A percentile compares a stretch with the other conserved stretches of the same genome.
Evolutionary conservation across 1,284 basidiomycete species (phyloP).

Genomic region (Malassezia slooffiae): DNA sequence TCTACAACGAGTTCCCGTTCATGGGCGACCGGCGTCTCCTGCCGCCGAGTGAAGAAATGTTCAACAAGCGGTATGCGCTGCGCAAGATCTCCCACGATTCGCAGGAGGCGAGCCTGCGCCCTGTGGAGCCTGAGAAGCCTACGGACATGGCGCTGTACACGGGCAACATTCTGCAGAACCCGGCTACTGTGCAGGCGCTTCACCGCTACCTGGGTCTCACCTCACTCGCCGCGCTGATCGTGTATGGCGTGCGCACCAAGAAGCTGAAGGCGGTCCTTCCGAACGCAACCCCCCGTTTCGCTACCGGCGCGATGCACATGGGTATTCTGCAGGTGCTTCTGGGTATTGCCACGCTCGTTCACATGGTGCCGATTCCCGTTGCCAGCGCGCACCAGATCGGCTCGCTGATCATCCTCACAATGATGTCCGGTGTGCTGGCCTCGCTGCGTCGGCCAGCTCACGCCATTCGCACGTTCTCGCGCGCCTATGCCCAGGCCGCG

Average conservation of each 20-base stretch:
- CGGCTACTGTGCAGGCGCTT: conserved; percentile 92
- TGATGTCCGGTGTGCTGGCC: conserved; percentile 66
- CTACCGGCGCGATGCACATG: conserved; percentile 13
- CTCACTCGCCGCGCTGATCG: conserved; percentile 12
- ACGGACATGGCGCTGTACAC: conserved; percentile 54
- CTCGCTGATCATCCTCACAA: conserved; percentile 74
- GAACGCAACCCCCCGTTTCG: conserved; percentile 5
- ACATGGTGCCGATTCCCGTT: conserved; percentile 82
- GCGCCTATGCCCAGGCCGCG: neutral
- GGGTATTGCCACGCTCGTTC: conserved; percentile 81
- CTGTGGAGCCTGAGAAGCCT: neutral
- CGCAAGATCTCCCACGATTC: conserved; percentile 50
- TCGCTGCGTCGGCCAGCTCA: conserved; percentile 61
- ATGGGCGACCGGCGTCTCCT: conserved; percentile 75
- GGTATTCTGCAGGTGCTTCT: conserved; percentile 60
- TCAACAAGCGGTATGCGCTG: conserved; percentile 54
- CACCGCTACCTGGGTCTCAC: conserved; percentile 70
- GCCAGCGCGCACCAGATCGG: conserved; percentile 93
- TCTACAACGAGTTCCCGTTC: conserved; percentile 94
- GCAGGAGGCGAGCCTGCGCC: conserved; percentile 2
- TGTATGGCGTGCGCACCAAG: conserved; percentile 5
- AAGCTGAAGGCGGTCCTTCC: conserved; percentile 1
- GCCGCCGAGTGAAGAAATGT: conserved; percentile 73
- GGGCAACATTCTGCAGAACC: conserved; percentile 92
- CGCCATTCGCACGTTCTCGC: conserved; percentile 50